A percentile compares a stretch with the other conserved stretches of the same genome.
Conservation (phyloP, 73 alveolate species). For the Paramecium sexaurelia region DNA sequence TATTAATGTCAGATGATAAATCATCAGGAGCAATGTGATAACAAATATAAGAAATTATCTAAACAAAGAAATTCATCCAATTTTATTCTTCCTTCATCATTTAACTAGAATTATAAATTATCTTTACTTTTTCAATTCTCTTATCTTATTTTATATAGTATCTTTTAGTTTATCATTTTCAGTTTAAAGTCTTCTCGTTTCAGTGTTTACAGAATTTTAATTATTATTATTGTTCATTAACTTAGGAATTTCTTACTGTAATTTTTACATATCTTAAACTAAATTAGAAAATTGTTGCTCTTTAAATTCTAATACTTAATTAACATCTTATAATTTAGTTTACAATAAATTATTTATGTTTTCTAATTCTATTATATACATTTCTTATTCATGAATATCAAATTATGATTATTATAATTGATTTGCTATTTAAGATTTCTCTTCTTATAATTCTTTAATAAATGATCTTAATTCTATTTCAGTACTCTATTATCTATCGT, state of each 20-base stretch:
- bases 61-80: not conserved
- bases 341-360: not conserved
- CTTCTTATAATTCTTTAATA: not conserved
- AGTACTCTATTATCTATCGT: not conserved
- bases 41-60: not conserved
- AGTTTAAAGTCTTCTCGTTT: not conserved
- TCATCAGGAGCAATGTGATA: not conserved
- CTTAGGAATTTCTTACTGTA: not conserved
- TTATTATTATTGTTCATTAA: not conserved
- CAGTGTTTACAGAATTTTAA: not conserved
- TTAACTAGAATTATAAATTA: not conserved
- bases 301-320: not conserved
- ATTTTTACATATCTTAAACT: conserved; percentile 24
- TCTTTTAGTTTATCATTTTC: conserved; percentile 47
- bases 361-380: conserved; percentile 26
- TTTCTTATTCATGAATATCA: not conserved
- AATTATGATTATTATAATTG: not conserved
- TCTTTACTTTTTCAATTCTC: not conserved
- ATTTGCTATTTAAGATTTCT: not conserved
- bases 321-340: not conserved
- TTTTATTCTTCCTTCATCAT: conserved; percentile 11
- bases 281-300: not conserved
- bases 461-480: conserved; percentile 19
- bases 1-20: not conserved
- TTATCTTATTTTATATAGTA: not conserved